Base-by-base conservation (phyloP, 2,329 filamentous ascomycete species). In the Arthroderma sp. region DNA sequence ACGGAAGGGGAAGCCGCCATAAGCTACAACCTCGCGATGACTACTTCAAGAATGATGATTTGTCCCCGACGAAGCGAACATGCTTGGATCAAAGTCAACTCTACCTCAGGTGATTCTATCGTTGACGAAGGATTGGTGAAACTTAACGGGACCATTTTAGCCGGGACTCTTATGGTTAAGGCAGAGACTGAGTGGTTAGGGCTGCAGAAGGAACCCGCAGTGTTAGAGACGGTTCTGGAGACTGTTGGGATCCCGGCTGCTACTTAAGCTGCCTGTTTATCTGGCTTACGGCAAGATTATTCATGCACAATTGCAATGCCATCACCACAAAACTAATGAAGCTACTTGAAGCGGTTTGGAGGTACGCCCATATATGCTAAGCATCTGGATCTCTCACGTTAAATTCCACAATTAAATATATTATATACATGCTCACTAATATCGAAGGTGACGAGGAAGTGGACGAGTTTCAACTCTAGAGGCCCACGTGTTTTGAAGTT, bases 21-120 rank as follows among this genome's bases (percentile, higher is more conserved):
- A 38, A 75, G 72, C 56, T 77, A 78, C 55, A 78, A 78, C 47
- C 62, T 78, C 2, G 73, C 70, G 6, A 72, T 78, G 67, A 78
- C 74, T 0, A 66, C 64, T 3, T 57, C 62, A 1, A 64, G 61
- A 5, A 76, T 78, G 71, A 66, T 71, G 43, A 69, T 78, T 15
- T 65, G 70, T 32, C 74, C 73, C 3, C 61, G 75, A 44, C 60
- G 61, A 34, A 62, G 57, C 15, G 73, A 74, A 51, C 65, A 63
- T 6, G 62, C 62, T 0, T 57, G 55, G 32, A 58, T 73, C 3
- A 59, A 59, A 1, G 55, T 66, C 5, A 61, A 65, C 10, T 51
- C 61, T 31, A 62, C 59, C 5, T 57, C 55, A 4, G 59, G 63
- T 4, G 52, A 40, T 2, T 55, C 58, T 30, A 47, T 59, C 4